Base-by-base conservation (phyloP, 176 grass and related monocot genomes). In the Eleusine indica region DNA sequence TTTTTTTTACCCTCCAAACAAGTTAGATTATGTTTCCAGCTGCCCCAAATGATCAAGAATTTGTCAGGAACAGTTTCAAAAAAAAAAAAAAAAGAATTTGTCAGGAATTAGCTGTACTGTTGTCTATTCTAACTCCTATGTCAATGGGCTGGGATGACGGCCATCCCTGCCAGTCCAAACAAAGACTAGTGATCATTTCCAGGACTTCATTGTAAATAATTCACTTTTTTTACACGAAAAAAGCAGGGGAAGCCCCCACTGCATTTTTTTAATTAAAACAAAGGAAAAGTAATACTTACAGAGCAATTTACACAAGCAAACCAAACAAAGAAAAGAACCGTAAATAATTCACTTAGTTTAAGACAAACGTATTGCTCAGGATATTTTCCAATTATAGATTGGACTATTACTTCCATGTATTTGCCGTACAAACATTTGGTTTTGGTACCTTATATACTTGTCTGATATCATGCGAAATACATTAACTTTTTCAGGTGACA, bases 401-500 rank as follows among this genome's bases (percentile, higher is more conserved):
- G 19, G 17, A 52, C 9, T 62, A 32, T 16, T 69, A 66, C 32
- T 65, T 49, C 35, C 29, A 7, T 69, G 60, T 53, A 74, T 30
- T 66, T 88, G 18, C 49, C 22, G 12, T 18, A 69, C 17, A 58
- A 78, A 44, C 67, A 73, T 79, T 68, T 47, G 32, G 41, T 80
- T 22, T 22, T 80, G 3, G 1, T 44, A 18, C 44, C 3, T 76
- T 85, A 81, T 66, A 57, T 37, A 52, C 42, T 81, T 25, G 32
- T 65, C 52, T 54, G 25, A 76, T 37, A 56, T 82, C 83, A 77
- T 58, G 19, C 4, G 18, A 30, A 77, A 58, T 41, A 47, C 6
- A 64, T 86, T 64, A 37, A 74, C 48, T 78, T 87, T 39, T 91
- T 58, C 82, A 98, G 96, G 92, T 88, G 66, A 98, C 95, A 68